These are phyloP conservation scores for Hypoxylon trugodes DNA, from an alignment of 495 filamentous ascomycete species.

Conservation along the genomic window DNA sequence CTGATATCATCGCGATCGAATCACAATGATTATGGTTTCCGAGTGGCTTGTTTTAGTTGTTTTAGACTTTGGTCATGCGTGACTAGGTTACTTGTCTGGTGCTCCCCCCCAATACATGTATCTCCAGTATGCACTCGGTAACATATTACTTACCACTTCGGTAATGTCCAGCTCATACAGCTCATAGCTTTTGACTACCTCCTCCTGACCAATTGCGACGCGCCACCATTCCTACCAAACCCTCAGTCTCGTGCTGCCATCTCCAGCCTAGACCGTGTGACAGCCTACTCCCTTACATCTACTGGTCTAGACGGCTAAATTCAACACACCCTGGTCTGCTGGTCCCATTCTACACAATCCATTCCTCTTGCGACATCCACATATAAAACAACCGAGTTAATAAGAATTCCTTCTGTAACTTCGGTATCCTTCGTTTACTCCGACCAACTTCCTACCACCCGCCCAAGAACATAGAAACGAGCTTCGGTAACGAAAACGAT, in stretches of 20 bases:
- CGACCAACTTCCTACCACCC: neutral
- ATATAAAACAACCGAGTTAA: slow-evolving; percentile 10
- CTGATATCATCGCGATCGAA: slow-evolving; percentile 27
- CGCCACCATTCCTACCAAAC: slow-evolving; percentile 34
- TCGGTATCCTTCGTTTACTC: neutral
- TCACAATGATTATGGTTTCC: neutral
- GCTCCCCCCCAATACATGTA: too few relatives aligned
- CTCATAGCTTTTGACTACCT: neutral
- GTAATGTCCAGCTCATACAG: slow-evolving; percentile 27
- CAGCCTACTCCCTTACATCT: slow-evolving; percentile 4
- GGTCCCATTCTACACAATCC: slow-evolving; percentile 1
- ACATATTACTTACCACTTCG: neutral
- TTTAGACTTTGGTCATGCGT: too few relatives aligned
- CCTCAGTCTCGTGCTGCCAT: slow-evolving; percentile 21
- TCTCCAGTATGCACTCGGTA: too few relatives aligned
- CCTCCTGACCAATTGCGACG: slow-evolving; percentile 30
- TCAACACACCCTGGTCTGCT: slow-evolving; percentile 21
- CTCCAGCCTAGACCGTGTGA: slow-evolving; percentile 35
- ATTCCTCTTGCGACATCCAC: slow-evolving; percentile 4
- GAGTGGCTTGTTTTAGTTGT: slow-evolving; percentile 16
- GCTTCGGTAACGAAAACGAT: slow-evolving; percentile 12
- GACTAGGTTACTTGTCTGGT: too few relatives aligned
- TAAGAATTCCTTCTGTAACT: neutral
- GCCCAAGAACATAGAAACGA: neutral
- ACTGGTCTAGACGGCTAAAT: slow-evolving; percentile 36